phyloP scores from a whole-genome alignment of 495 filamentous ascomycete species.

The Durotheca rogersii region DNA sequence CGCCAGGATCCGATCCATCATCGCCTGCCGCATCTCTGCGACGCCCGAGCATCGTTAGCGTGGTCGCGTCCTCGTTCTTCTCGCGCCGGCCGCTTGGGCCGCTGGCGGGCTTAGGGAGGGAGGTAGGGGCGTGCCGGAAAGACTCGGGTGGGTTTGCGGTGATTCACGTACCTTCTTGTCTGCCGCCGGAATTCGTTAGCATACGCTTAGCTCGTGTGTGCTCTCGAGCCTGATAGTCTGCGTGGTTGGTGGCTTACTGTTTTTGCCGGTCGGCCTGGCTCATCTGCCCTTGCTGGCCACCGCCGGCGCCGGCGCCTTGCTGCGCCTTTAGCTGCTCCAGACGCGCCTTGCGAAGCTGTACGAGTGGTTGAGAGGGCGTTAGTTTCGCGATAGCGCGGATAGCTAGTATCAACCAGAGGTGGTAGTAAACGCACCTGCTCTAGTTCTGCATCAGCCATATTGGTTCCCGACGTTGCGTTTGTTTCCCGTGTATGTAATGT shows the following conservation, averaged over 20 bases:
- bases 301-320: conserved; percentile 53
- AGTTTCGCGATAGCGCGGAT: not conserved
- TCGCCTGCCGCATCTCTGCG: conserved; percentile 68
- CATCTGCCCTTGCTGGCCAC: conserved; percentile 53
- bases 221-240: too few relatives aligned
- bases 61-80: too few relatives aligned
- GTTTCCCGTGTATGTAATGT: not conserved
- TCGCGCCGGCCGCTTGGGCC: too few relatives aligned
- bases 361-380: not conserved
- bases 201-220: too few relatives aligned
- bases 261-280: conserved; percentile 58
- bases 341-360: conserved; percentile 81
- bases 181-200: too few relatives aligned
- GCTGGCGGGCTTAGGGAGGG: too few relatives aligned
- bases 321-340: conserved; percentile 87
- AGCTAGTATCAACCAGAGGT: not conserved
- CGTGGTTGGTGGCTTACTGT: too few relatives aligned
- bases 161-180: too few relatives aligned
- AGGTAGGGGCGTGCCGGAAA: too few relatives aligned
- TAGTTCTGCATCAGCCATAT: conserved; percentile 80
- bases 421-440: conserved; percentile 60
- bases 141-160: too few relatives aligned
- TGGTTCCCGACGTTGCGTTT: conserved; percentile 4
- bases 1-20: conserved; percentile 88
- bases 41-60: too few relatives aligned